These are phyloP conservation scores for Camillea tinctor DNA, from an alignment of 2,329 filamentous ascomycete species.

Conservation along the genomic window DNA sequence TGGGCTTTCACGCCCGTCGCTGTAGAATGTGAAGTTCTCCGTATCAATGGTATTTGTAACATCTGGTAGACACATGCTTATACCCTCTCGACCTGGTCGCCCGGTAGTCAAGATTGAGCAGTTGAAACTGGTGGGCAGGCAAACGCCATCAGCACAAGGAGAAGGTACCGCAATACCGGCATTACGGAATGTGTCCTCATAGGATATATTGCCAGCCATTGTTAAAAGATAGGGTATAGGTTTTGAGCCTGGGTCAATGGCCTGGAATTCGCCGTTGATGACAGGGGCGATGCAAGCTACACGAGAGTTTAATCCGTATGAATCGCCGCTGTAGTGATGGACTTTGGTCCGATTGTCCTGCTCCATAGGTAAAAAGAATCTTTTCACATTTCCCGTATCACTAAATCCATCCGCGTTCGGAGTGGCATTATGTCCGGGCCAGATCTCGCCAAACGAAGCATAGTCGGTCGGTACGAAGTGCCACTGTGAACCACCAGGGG, in stretches of 20 bases:
- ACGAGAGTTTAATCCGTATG: slow-evolving; percentile 15
- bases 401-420: slow-evolving; percentile 14
- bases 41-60: slow-evolving; percentile 9
- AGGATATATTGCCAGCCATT: slow-evolving; percentile 17
- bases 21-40: slow-evolving; percentile 7
- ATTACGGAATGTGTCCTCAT: slow-evolving; percentile 9
- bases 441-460: slow-evolving; percentile 17
- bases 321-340: slow-evolving; percentile 13
- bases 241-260: slow-evolving; percentile 2
- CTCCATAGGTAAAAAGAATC: slow-evolving; percentile 16
- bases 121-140: slow-evolving; percentile 19
- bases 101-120: slow-evolving; percentile 14
- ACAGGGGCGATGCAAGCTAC: slow-evolving; percentile 10
- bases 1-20: slow-evolving; percentile 6
- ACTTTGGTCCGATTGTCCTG: slow-evolving; percentile 11
- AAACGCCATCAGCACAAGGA: slow-evolving; percentile 11
- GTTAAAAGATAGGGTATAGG: slow-evolving; percentile 9
- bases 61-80: slow-evolving; percentile 13
- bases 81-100: slow-evolving; percentile 5
- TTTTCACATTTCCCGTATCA: slow-evolving; percentile 21
- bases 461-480: slow-evolving; percentile 14
- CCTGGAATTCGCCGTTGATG: slow-evolving; percentile 7
- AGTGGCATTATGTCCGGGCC: neutral
- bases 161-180: slow-evolving; percentile 13
- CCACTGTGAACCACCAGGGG: slow-evolving; percentile 5